A percentile compares a stretch with the other conserved stretches of the same genome.
Conservation (phyloP, 768 basidiomycete species). For the Mycena leptocephala region DNA sequence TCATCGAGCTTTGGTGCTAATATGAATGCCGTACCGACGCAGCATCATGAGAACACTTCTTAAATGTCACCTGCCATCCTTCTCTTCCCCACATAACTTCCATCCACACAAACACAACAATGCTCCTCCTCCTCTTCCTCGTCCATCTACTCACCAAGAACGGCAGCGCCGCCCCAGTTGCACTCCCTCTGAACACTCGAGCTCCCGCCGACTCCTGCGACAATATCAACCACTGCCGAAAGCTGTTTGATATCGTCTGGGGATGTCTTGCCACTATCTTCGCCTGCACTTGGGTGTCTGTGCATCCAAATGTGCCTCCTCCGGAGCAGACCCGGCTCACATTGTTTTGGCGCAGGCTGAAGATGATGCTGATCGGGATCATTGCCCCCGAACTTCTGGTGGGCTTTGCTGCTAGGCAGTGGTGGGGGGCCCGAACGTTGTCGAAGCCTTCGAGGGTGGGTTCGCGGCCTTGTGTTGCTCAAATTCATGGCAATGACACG, state of each 20-base stretch:
- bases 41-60: too few relatives aligned
- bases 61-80: too few relatives aligned
- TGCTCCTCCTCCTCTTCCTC: slow-evolving; percentile 1
- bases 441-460: not conserved
- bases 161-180: not conserved
- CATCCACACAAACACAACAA: not conserved
- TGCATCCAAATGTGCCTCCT: slow-evolving; percentile 44
- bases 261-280: slow-evolving; percentile 39
- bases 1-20: too few relatives aligned
- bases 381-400: slow-evolving; percentile 46
- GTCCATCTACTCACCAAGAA: not conserved
- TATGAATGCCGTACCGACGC: not conserved
- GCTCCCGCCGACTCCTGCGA: not conserved
- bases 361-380: slow-evolving; percentile 38
- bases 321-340: slow-evolving; percentile 8
- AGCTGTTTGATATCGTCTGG: slow-evolving; percentile 34
- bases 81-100: too few relatives aligned
- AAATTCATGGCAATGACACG: not conserved
- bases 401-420: slow-evolving; percentile 42
- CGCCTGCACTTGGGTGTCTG: slow-evolving; percentile 41
- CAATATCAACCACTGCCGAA: slow-evolving; percentile 21
- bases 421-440: slow-evolving; percentile 11
- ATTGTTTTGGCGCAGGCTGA: slow-evolving; percentile 25
- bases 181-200: not conserved
- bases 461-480: not conserved